phyloP scores from a whole-genome alignment of 257 asterid species.

The Lantana camara region DNA sequence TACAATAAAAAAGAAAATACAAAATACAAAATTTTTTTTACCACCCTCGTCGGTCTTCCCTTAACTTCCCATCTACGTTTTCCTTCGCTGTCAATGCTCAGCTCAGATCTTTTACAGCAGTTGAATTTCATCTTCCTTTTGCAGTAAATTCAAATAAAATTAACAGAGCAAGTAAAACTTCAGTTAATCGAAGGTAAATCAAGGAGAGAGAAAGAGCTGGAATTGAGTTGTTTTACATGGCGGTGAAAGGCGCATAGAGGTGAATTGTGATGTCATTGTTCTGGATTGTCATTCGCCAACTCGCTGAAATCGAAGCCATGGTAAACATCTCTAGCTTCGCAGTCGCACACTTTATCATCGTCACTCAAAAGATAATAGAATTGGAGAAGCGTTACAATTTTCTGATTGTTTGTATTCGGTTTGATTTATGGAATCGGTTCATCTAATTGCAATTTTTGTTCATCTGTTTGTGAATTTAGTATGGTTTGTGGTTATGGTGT shows the following conservation, averaged over 20 bases:
- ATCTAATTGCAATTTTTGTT: not conserved
- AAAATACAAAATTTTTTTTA: no score
- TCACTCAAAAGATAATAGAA: not conserved
- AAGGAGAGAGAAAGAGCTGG: no score
- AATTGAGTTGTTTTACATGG: not conserved
- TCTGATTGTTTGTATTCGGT: not conserved
- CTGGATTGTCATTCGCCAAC: conserved; percentile 29
- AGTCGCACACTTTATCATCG: not conserved
- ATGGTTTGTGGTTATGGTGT: not conserved
- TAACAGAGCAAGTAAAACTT: conserved; percentile 4
- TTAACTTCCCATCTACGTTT: no score
- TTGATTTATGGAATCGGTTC: not conserved
- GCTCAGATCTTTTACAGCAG: not conserved
- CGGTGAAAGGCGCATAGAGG: not conserved
- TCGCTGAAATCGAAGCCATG: conserved; percentile 31
- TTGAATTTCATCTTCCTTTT: not conserved
- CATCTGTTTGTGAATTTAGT: not conserved
- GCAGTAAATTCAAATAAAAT: conserved; percentile 5
- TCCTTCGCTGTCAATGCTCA: not conserved
- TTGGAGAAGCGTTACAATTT: not conserved
- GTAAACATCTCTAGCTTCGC: conserved; percentile 20
- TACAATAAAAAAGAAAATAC: no score
- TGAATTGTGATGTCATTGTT: conserved; percentile 35
- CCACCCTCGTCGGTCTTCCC: no score
- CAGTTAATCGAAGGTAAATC: not conserved